Evolutionary conservation across 306 rosid genomes (phyloP).

Genomic region (Trifolium pratense): DNA sequence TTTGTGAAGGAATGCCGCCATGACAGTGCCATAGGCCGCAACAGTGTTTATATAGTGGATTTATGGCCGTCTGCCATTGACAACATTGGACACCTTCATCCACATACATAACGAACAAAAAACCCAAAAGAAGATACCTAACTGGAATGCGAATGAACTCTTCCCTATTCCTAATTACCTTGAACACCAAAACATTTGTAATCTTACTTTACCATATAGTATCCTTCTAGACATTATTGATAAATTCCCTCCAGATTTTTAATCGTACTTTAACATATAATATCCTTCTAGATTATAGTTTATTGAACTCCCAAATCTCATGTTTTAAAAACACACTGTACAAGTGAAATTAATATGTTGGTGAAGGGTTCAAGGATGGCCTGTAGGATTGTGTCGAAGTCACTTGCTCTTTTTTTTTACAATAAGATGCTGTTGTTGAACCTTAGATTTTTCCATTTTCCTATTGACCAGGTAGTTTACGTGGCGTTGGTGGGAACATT

Average conservation of each 20-base stretch:
- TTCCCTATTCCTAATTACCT: neutral
- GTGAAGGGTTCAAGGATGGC: neutral
- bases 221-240: neutral
- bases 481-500: constrained; percentile 83
- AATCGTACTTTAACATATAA: neutral
- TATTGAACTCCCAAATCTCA: neutral
- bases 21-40: too few relatives aligned
- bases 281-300: neutral
- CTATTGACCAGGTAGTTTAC: constrained; percentile 71
- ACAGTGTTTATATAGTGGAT: too few relatives aligned
- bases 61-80: too few relatives aligned
- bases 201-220: neutral
- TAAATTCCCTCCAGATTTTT: neutral
- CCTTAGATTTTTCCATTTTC: neutral
- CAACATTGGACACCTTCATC: neutral
- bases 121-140: neutral
- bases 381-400: neutral
- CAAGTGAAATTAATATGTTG: neutral
- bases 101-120: neutral
- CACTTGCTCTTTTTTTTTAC: neutral
- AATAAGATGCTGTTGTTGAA: neutral
- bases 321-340: neutral
- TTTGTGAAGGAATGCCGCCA: too few relatives aligned
- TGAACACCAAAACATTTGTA: neutral
- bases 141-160: neutral